Evolutionary conservation across 2,329 filamentous ascomycete species (phyloP).

Genomic region (Calonectria henricotiae): DNA sequence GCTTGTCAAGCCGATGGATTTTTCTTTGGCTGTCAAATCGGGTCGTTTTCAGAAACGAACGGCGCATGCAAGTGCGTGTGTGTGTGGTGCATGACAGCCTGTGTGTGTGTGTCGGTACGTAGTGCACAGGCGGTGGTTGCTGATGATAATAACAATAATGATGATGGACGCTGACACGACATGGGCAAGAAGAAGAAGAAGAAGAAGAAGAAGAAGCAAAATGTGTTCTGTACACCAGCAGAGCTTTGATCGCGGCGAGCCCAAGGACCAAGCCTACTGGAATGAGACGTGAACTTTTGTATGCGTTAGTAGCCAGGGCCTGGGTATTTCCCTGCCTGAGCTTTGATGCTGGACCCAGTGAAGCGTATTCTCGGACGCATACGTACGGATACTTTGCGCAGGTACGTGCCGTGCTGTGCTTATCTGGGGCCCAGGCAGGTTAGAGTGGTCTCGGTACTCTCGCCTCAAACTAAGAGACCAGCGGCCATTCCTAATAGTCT

Average conservation of each 20-base stretch:
- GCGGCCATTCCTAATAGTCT: constrained; percentile 23
- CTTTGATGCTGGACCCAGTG: neutral
- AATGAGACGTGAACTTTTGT: constrained; percentile 9
- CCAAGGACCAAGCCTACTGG: neutral
- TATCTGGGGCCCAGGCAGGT: constrained; percentile 7
- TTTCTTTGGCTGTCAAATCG: constrained; percentile 1
- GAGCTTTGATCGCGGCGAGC: constrained; percentile 9
- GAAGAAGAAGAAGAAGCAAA: neutral
- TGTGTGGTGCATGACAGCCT: constrained; percentile 5
- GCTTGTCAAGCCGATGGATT: neutral
- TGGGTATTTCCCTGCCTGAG: constrained; percentile 4
- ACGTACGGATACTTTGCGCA: constrained; percentile 10
- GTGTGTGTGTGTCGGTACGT: neutral
- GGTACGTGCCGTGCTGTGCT: constrained; percentile 8
- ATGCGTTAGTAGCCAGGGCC: neutral
- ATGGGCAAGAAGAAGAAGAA: neutral
- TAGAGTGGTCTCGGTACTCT: constrained; percentile 13
- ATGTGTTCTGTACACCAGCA: neutral
- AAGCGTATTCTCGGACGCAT: constrained; percentile 4
- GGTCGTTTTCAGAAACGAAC: constrained; percentile 25
- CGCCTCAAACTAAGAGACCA: constrained; percentile 13
- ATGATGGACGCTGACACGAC: neutral
- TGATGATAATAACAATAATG: neutral
- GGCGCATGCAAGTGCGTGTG: constrained; percentile 16
- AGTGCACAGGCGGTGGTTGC: neutral